Evolutionary conservation across 305 asterid species (phyloP).

Genomic region (Withania somnifera): DNA sequence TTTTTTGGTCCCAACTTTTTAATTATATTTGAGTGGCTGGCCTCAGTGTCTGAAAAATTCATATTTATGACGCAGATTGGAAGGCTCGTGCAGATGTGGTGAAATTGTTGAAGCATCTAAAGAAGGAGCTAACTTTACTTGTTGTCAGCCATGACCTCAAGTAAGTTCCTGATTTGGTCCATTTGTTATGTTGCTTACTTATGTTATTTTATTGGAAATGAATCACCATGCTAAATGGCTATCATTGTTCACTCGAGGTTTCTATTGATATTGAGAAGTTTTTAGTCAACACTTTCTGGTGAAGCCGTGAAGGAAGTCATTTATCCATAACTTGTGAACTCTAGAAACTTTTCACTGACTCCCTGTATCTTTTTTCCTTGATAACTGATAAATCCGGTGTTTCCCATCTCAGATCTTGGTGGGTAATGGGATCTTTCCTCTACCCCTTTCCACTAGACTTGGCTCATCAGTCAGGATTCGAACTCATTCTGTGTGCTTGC

Average conservation of each 20-base stretch:
- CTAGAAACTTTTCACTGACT: neutral
- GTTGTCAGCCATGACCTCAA: slow-evolving; percentile 91
- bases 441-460: neutral
- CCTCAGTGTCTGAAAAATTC: neutral
- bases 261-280: neutral
- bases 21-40: neutral
- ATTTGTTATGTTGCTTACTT: neutral
- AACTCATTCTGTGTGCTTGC: neutral
- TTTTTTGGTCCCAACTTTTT: neutral
- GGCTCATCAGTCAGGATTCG: neutral
- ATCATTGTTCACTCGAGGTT: neutral
- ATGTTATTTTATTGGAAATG: neutral
- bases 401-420: neutral
- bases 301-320: neutral
- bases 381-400: neutral
- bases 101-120: slow-evolving; percentile 60
- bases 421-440: neutral
- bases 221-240: neutral
- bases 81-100: slow-evolving; percentile 92
- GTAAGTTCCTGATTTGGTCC: slow-evolving; percentile 36
- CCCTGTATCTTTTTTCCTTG: neutral
- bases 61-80: slow-evolving; percentile 46
- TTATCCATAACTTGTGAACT: neutral
- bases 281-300: neutral
- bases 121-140: slow-evolving; percentile 73